A percentile compares a stretch with the other conserved stretches of the same genome.
These are phyloP conservation scores for Reutealis trisperma DNA, from an alignment of 345 rosid species.

Conservation along the genomic window DNA sequence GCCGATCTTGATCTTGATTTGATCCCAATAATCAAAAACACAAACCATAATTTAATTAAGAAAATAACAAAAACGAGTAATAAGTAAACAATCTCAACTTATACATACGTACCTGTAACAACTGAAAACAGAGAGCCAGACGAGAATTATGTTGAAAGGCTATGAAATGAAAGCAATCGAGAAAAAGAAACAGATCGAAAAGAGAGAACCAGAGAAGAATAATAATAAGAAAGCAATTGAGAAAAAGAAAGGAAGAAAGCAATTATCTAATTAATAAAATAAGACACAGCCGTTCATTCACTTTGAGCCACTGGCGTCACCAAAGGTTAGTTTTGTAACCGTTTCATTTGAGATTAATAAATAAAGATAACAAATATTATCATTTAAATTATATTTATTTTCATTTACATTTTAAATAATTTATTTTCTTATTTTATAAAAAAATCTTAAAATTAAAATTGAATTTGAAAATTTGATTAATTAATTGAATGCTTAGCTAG, in stretches of 20 bases:
- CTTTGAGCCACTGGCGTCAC: background rate
- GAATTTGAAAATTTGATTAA: no score
- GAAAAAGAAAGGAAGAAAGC: background rate
- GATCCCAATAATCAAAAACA: background rate
- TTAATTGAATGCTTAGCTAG: no score
- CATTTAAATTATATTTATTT: no score
- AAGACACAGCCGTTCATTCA: background rate
- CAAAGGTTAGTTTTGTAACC: no score
- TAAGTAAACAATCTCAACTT: background rate
- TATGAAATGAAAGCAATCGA: background rate
- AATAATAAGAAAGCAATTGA: background rate
- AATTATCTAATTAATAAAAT: background rate
- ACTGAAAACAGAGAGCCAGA: background rate
- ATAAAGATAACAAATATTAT: no score
- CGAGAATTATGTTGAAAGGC: background rate
- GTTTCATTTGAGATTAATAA: no score
- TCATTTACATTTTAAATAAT: no score
- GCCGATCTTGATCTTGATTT: background rate
- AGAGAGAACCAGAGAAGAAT: background rate
- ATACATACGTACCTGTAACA: background rate
- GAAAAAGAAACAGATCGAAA: conserved; percentile 8
- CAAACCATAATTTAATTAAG: background rate
- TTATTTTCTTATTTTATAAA: no score
- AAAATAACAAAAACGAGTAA: background rate
- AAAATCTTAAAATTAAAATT: no score